Evolutionary conservation across 306 rosid species (phyloP), one percentile per base, ranked within the genome.

Genomic region (Vicia sativa): DNA sequence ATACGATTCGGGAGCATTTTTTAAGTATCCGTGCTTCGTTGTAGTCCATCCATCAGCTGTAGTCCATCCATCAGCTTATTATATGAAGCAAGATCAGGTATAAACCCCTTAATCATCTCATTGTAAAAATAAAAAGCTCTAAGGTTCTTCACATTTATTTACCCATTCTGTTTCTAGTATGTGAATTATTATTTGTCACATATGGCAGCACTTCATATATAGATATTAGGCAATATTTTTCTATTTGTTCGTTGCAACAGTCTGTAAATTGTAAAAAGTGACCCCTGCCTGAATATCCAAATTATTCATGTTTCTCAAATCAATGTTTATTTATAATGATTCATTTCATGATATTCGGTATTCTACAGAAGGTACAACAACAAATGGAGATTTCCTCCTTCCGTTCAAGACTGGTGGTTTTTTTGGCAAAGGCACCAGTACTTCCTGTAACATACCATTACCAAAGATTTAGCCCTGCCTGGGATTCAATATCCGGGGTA

Each of bases 401-500:
- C 99, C 99, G 70, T 95, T 90, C 79, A 95, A 95, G 86, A 95
- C 96, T 2, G 99, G 99, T n/a, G 61, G 97, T 95, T 61, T 95
- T 95, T 78, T 63, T 90, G 80, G 87, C 96, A 12, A 71, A 77
- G 74, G 88, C 79, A 43, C 96, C 97, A 0, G 91, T 95, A 35
- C 91, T 84, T 82, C 99, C 99, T 10, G 90, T 85, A 45, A 87
- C 84, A 79, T 95, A 95, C 81, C 95, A 80, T 55, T 88, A 83
- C 80, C 74, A 77, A 79, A 85, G 99, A 80, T 90, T 95, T 73
- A 84, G 99, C 72, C 93, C 96, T 2, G 96, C 99, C 42, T 95
- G 99, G 99, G 99, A 95, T 77, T 83, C 99, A 16, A 90, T 95
- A 76, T 83, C 99, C 42, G 99, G 99, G 85, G 99, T 95, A 65